Conservation (phyloP, 345 rosid genomes). For the Arabis alpina region DNA sequence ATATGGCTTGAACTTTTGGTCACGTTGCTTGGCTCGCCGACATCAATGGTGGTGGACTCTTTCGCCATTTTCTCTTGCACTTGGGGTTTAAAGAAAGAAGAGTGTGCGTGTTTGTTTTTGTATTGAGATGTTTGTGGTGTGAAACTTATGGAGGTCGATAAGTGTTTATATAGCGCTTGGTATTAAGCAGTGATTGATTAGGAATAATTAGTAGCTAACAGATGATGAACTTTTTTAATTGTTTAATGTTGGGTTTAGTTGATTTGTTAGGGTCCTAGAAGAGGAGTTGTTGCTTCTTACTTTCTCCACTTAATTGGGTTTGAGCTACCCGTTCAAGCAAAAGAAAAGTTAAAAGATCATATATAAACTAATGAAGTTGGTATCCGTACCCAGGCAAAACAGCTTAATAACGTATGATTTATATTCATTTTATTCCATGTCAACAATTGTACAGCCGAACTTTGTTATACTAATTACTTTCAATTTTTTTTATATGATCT, state of each 20-base stretch:
- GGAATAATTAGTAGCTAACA: slow-evolving; percentile 17
- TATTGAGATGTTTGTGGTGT: slow-evolving; percentile 31
- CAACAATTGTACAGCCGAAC: slow-evolving; percentile 1
- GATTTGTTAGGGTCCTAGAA: slow-evolving; percentile 31
- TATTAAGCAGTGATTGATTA: slow-evolving; percentile 17
- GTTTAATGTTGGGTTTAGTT: slow-evolving; percentile 31
- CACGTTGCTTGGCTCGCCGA: slow-evolving; percentile 44
- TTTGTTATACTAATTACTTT: slow-evolving; percentile 7
- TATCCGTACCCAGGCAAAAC: slow-evolving; percentile 4
- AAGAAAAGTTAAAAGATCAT: neutral
- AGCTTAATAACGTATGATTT: slow-evolving; percentile 5
- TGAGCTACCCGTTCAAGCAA: slow-evolving; percentile 6
- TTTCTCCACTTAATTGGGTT: slow-evolving; percentile 28
- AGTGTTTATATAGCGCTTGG: slow-evolving; percentile 29
- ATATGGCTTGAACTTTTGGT: slow-evolving; percentile 38
- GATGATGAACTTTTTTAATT: neutral
- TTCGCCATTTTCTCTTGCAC: slow-evolving; percentile 32
- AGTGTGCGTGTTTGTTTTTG: slow-evolving; percentile 28
- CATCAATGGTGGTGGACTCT: slow-evolving; percentile 42
- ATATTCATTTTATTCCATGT: slow-evolving; percentile 10
- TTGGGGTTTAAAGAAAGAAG: slow-evolving; percentile 25
- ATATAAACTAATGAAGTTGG: slow-evolving; percentile 33
- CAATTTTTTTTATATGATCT: too few relatives aligned
- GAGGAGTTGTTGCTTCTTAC: slow-evolving; percentile 44
- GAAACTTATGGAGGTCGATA: slow-evolving; percentile 21